Base-by-base conservation (phyloP, 345 rosid genomes). In the Erodium maritimum region DNA sequence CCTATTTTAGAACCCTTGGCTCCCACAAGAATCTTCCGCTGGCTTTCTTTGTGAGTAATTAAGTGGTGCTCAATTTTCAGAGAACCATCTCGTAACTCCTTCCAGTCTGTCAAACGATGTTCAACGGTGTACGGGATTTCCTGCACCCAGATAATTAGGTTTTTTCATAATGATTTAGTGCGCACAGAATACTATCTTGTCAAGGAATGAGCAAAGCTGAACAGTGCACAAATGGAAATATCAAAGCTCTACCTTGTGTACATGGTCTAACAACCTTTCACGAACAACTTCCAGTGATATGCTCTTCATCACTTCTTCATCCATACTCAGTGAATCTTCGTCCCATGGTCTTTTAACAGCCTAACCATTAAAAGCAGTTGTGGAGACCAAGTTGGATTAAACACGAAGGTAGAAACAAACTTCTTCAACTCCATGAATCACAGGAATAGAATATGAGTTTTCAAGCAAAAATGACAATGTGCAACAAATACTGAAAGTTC, bases 261-360 rank as follows among this genome's bases (percentile, higher is more conserved):
- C 76, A 64, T 89, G 88, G 67, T 93, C 87, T 65, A 89, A 67
- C 69, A 87, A 78, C 80, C 75, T 87, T 73, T 93, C 96, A 21
- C 95, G 77, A 46, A 93, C 99, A 46, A 89, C 85, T 75, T 93
- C 97, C 63, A 93, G 64, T 54, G 99, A 83, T 34, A 89, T 80
- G 69, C 78, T 85, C 74, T 93, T 89, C 91, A 87, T 75, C 58
- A 79, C 79, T 80, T 93, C 95, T 76, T 85, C 90, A 61, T 84
- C 82, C 95, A 89, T 85, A 19, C 76, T 62, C 9, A 80, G 52
- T 22, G 95, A 80, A 74, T 93, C 95, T 76, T 83, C 99, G 72
- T 82, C 95, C 96, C 97, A 89, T 48, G 88, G 95, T 64, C 91
- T 87, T 77, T 80, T 75, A 18, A 89, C 86, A 71, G 99, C 95